These are phyloP conservation scores for Trichosanthes truncata DNA, from an alignment of 306 rosid species.

Conservation along the genomic window DNA sequence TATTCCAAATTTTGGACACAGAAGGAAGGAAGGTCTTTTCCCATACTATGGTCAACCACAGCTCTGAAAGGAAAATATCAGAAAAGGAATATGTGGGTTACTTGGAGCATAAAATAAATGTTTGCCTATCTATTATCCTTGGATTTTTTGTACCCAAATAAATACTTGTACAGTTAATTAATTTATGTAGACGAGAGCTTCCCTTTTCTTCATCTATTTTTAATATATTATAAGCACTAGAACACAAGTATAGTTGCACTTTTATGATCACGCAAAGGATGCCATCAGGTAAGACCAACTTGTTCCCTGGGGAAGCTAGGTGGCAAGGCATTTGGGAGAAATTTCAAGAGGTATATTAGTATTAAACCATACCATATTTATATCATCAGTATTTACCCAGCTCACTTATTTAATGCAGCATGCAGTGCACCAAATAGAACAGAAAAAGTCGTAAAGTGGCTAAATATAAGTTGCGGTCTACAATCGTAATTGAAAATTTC, in stretches of 20 bases:
- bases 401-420: background rate
- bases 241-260: background rate
- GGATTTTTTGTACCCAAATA: background rate
- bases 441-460: background rate
- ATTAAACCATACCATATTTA: background rate
- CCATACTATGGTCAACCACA: constrained; percentile 87
- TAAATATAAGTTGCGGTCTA: background rate
- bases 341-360: background rate
- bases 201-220: background rate
- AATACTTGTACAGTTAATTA: background rate
- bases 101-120: background rate
- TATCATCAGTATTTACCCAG: background rate
- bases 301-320: background rate
- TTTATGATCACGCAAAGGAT: background rate
- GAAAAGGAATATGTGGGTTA: background rate
- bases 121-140: background rate
- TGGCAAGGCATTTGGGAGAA: background rate
- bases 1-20: constrained; percentile 85
- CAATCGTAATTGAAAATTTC: background rate
- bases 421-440: background rate
- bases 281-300: background rate
- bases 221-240: background rate
- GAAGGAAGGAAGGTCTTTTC: constrained; percentile 81
- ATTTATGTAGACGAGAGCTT: background rate
- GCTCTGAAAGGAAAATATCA: constrained; percentile 50